Conservation (phyloP, 495 filamentous ascomycete genomes). For the Parathielavia appendiculata region DNA sequence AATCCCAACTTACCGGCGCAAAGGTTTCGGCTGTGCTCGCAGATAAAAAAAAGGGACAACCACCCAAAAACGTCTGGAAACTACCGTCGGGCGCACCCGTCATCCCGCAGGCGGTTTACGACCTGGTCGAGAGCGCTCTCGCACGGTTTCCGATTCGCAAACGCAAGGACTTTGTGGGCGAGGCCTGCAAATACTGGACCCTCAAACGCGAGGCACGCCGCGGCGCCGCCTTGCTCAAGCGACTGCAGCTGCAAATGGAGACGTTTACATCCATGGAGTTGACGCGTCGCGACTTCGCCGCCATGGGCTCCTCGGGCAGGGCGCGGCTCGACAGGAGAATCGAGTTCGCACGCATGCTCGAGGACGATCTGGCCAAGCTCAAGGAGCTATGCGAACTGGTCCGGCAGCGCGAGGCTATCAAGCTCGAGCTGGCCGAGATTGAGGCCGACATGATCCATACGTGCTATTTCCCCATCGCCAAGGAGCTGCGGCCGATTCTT, state of each 20-base stretch:
- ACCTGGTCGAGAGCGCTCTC: conserved; percentile 72
- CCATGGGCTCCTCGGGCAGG: conserved; percentile 80
- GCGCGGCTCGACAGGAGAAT: conserved; percentile 73
- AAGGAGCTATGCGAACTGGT: conserved; percentile 61
- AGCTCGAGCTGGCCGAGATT: conserved; percentile 68
- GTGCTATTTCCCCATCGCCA: conserved; percentile 83
- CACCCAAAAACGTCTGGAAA: conserved; percentile 77
- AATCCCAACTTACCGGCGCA: conserved; percentile 51
- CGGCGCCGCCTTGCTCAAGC: conserved; percentile 85
- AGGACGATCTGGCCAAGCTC: conserved; percentile 70
- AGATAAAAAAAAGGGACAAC: conserved; percentile 65
- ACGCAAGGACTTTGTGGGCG: conserved; percentile 83
- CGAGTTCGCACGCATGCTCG: conserved; percentile 74
- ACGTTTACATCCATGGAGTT: conserved; percentile 96
- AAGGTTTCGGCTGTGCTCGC: conserved; percentile 56
- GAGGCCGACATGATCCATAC: conserved; percentile 73
- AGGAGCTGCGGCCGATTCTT: conserved; percentile 71
- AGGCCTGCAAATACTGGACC: conserved; percentile 96
- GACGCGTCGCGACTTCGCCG: conserved; percentile 83
- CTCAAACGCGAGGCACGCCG: conserved; percentile 88
- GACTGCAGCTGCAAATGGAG: conserved; percentile 88
- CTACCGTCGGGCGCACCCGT: conserved; percentile 92
- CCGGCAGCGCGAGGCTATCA: conserved; percentile 65
- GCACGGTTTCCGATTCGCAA: conserved; percentile 76
- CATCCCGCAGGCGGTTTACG: conserved; percentile 78